Evolutionary conservation across 129 eudicot species (phyloP).

Genomic region (Smallanthus sonchifolius): DNA sequence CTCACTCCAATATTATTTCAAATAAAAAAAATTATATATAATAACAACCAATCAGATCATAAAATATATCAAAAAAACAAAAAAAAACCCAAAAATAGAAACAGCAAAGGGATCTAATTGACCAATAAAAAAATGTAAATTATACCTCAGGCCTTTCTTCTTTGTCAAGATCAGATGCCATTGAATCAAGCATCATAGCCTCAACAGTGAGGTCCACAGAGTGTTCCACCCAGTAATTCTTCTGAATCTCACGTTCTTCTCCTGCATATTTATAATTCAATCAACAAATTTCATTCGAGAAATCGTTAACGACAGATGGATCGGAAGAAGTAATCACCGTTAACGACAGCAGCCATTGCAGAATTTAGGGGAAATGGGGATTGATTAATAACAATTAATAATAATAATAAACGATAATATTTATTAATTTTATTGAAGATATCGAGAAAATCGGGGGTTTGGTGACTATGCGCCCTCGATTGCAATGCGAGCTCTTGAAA

Average conservation of each 20-base stretch:
- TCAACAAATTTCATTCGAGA: not conserved
- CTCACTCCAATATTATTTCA: slow-evolving; percentile 4
- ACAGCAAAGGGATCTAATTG: not conserved
- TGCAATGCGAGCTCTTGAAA: slow-evolving; percentile 82
- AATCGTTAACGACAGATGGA: not conserved
- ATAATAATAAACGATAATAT: not conserved
- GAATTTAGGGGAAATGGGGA: not conserved
- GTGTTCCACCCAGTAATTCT: slow-evolving; percentile 92
- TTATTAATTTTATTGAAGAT: not conserved
- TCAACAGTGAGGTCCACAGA: slow-evolving; percentile 69
- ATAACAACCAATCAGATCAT: slow-evolving; percentile 4
- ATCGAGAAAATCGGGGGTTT: slow-evolving; percentile 12
- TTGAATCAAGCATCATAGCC: slow-evolving; percentile 91
- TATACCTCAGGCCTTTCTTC: slow-evolving; percentile 89
- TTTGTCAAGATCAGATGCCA: slow-evolving; percentile 79
- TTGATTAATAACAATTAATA: not conserved
- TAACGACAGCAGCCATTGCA: slow-evolving; percentile 43
- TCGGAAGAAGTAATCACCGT: slow-evolving; percentile 30
- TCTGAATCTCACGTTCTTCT: slow-evolving; percentile 81
- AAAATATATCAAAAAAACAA: not conserved
- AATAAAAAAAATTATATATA: not conserved
- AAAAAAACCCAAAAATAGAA: not conserved
- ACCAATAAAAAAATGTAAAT: not conserved
- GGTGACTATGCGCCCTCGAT: slow-evolving; percentile 68
- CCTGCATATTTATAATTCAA: slow-evolving; percentile 22